phyloP scores from a whole-genome alignment of 768 basidiomycete genomes.

The Naganishia antarctica region DNA sequence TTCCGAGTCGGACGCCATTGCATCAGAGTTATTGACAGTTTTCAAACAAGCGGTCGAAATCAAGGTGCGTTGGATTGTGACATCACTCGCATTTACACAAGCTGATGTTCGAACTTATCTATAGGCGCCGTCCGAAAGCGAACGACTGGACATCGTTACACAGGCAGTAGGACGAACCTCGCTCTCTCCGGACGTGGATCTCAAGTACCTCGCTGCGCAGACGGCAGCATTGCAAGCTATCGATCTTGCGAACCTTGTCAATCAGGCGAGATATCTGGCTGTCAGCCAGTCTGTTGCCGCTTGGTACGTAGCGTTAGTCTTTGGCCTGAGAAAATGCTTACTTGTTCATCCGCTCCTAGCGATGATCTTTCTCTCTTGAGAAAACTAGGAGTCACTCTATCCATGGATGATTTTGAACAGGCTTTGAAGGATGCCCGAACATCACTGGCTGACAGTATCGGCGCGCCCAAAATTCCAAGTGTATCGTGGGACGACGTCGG shows the following conservation, averaged over 20 bases:
- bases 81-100: not conserved
- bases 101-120: not conserved
- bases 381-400: conserved; percentile 49
- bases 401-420: conserved; percentile 62
- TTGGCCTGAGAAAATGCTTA: not conserved
- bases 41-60: conserved; percentile 83
- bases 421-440: conserved; percentile 69
- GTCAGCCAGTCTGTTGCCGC: conserved; percentile 52
- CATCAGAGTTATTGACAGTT: conserved; percentile 59
- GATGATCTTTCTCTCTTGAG: conserved; percentile 8
- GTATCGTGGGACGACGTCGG: conserved; percentile 98
- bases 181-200: conserved; percentile 71
- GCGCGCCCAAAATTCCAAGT: conserved; percentile 92
- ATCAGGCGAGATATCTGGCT: conserved; percentile 28
- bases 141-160: conserved; percentile 62
- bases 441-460: conserved; percentile 84
- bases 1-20: conserved; percentile 62
- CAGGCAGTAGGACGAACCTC: conserved; percentile 51
- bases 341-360: not conserved
- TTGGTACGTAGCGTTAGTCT: conserved; percentile 41
- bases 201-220: conserved; percentile 69
- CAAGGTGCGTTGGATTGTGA: conserved; percentile 55
- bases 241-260: conserved; percentile 69
- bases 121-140: conserved; percentile 77
- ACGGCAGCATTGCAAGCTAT: conserved; percentile 83